A percentile compares a stretch with the other conserved stretches of the same genome.
These are phyloP conservation scores for Taphrina wiesneri DNA, from an alignment of 1,139 yeast species.

Conservation along the genomic window DNA sequence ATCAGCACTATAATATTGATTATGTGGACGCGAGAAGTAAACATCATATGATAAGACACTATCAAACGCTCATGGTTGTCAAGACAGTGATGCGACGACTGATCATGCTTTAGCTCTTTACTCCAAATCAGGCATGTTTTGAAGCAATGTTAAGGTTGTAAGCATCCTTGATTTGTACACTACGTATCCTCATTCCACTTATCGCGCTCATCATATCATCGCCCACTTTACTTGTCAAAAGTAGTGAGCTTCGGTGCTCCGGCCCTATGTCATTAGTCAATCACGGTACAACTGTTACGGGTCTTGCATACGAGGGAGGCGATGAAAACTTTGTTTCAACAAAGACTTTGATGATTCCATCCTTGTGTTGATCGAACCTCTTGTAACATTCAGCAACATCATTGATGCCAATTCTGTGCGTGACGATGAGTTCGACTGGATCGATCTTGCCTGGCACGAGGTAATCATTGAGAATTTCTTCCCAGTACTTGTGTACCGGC, in stretches of 20 bases:
- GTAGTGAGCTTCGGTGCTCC: slow-evolving; percentile 19
- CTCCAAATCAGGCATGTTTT: too few relatives aligned
- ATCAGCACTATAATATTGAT: too few relatives aligned
- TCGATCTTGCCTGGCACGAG: slow-evolving; percentile 31
- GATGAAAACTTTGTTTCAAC: slow-evolving; percentile 32
- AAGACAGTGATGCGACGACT: too few relatives aligned
- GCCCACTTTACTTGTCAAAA: not conserved
- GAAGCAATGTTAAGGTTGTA: too few relatives aligned
- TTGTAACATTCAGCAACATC: slow-evolving; percentile 33
- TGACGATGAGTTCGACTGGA: slow-evolving; percentile 33
- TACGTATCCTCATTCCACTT: not conserved
- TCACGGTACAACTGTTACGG: not conserved
- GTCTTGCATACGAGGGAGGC: slow-evolving; percentile 22
- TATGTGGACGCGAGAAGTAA: too few relatives aligned
- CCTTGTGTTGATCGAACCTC: slow-evolving; percentile 32
- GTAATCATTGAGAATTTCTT: slow-evolving; percentile 29
- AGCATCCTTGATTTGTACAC: not conserved
- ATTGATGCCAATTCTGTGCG: slow-evolving; percentile 33
- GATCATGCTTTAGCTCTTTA: too few relatives aligned
- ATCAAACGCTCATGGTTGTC: too few relatives aligned
- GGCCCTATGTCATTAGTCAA: not conserved
- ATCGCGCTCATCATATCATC: not conserved
- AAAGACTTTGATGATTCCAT: slow-evolving; percentile 33
- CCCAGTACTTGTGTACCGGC: slow-evolving; percentile 37
- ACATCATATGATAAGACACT: too few relatives aligned